A percentile compares a stretch with the other conserved stretches of the same genome.
phyloP scores from a whole-genome alignment of 2,329 filamentous ascomycete genomes.

The Cladophialophora psammophila region DNA sequence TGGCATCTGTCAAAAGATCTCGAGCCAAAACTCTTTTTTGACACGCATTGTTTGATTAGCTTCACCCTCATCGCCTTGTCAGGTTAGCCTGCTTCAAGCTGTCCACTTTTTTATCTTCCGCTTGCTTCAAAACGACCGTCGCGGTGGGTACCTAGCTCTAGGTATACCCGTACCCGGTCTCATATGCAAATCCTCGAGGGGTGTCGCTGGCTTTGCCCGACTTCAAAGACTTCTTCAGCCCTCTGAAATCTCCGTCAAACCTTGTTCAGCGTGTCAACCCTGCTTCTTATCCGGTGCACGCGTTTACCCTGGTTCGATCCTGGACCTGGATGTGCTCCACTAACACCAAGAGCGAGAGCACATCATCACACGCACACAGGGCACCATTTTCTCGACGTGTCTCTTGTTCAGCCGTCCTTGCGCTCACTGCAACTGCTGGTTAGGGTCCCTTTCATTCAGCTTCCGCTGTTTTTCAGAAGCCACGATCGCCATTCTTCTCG shows the following conservation, averaged over 20 bases:
- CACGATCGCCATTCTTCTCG: constrained; percentile 18
- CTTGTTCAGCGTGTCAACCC: constrained; percentile 16
- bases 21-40: constrained; percentile 1
- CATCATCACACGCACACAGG: constrained; percentile 18
- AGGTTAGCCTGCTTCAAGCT: background rate
- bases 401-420: background rate
- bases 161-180: constrained; percentile 14
- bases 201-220: background rate
- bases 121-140: constrained; percentile 29
- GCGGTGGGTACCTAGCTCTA: constrained; percentile 10
- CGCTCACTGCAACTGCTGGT: constrained; percentile 5
- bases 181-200: constrained; percentile 9
- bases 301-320: constrained; percentile 22
- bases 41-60: constrained; percentile 36
- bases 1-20: constrained; percentile 27
- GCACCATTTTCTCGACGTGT: background rate
- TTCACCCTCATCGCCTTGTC: constrained; percentile 13
- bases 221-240: constrained; percentile 13
- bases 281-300: constrained; percentile 23
- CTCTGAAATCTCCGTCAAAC: constrained; percentile 19
- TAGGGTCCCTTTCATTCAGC: constrained; percentile 7
- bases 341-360: background rate
- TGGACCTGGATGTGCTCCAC: constrained; percentile 20
- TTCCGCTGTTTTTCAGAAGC: constrained; percentile 12
- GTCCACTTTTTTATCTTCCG: constrained; percentile 20